phyloP scores from a whole-genome alignment of 2,329 filamentous ascomycete species.

The Colletotrichum sp. region DNA sequence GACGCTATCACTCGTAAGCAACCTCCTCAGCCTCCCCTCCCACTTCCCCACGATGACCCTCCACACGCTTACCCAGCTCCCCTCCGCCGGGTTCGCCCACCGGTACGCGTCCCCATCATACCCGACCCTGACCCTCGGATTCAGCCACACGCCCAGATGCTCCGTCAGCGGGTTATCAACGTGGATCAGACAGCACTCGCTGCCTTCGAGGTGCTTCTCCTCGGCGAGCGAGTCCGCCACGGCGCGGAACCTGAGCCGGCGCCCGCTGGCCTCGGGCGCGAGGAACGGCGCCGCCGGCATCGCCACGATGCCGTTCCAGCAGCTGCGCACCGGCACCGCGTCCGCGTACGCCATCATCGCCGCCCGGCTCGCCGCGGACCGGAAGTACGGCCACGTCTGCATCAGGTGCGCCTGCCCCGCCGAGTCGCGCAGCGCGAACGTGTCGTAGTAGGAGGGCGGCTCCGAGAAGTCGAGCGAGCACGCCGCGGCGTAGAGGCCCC shows the following conservation, averaged over 20 bases:
- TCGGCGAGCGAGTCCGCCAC: conserved; percentile 65
- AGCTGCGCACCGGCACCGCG: conserved; percentile 50
- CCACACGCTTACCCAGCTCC: conserved; percentile 51
- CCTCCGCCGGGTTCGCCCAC: conserved; percentile 42
- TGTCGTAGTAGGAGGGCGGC: conserved; percentile 63
- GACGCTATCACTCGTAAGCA: conserved; percentile 33
- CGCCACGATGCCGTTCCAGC: conserved; percentile 52
- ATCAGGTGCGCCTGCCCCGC: conserved; percentile 55
- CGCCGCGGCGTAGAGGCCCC: conserved; percentile 64
- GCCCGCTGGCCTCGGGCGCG: conserved; percentile 30
- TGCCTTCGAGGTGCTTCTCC: conserved; percentile 70
- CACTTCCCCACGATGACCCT: conserved; percentile 61
- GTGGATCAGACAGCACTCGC: conserved; percentile 80
- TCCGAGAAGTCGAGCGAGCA: conserved; percentile 66
- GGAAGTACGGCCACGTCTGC: conserved; percentile 66
- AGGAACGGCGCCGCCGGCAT: conserved; percentile 64
- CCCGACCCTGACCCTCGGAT: conserved; percentile 72
- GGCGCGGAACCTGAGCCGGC: conserved; percentile 65
- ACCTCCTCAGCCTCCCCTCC: conserved; percentile 59
- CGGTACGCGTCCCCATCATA: conserved; percentile 63
- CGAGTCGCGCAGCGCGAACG: conserved; percentile 64
- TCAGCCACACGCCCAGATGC: conserved; percentile 66
- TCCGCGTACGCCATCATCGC: conserved; percentile 55
- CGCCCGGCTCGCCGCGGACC: conserved; percentile 52
- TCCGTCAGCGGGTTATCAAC: conserved; percentile 68